Base-by-base conservation (phyloP, 768 basidiomycete genomes). In the Mycena haematopus region DNA sequence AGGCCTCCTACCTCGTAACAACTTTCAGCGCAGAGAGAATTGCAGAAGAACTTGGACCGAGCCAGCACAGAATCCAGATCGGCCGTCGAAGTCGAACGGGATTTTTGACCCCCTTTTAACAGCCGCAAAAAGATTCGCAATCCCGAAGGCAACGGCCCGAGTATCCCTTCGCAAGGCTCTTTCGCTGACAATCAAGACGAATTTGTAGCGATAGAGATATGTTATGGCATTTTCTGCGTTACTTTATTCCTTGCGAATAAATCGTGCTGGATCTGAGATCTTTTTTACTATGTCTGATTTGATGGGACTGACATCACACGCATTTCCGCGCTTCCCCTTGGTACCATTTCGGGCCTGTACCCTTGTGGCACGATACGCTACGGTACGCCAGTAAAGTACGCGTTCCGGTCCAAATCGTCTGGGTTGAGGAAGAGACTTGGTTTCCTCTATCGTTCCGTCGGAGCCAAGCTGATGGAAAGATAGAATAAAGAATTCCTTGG, bases 101-200 rank as follows among this genome's bases (percentile, higher is more conserved):
- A 51, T 51, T 60, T 65, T 55, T 25, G 50, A 52, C 63, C 58
- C 63, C 58, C 54, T 65, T 65, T 64, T 63, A 63, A 63, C 33
- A 63, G 51, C 62, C 56, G 62, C 56, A 58, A 63, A 31, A 54
- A 63, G 58, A 31, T 45, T 40, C 52, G 14, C 63, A 60, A 56
- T 14, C 35, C 63, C 57, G 63, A 58, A 51, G 50, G 40, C 38
- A 21, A 21, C 63, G 63, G 63, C 63, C 63, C 63, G 63, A 56
- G 21, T 45, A 51, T 7, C 19, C 44, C 25, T 21, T 52, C 29
- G n/a, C 36, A 45, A 38, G 25, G 29, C n/a, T 22, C 22, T 25
- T 58, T 65, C 17, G 58, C 52, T 58, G 52, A 55, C 52, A 64
- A 55, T 55, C 58, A 45, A 51, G 63, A 38, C 44, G 42, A 47